Evolutionary conservation across 2,329 filamentous ascomycete species (phyloP), one percentile per base, ranked within the genome.

Genomic region (Rosellinia necatrix): DNA sequence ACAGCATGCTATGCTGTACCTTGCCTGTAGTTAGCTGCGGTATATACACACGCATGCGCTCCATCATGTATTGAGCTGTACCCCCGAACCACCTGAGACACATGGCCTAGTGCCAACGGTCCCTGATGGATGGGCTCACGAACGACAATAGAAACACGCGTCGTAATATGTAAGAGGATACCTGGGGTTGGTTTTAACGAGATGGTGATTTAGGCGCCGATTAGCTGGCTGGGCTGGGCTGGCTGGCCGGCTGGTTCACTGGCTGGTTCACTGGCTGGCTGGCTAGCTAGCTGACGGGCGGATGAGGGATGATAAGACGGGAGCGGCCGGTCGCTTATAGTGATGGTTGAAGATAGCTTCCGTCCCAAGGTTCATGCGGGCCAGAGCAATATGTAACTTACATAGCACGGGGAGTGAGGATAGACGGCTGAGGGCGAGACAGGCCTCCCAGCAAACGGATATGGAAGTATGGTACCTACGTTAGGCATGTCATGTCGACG

Each of bases 31-130:
- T 17, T 27, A 51, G 51, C 50, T 48, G 37, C 9, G 27, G 46
- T 51, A 51, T 58, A 21, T 22, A 22, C 51, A 51, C 52, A 38
- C 56, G 48, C 43, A 52, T 44, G 35, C 32, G 48, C 24, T 43
- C n/a, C n/a, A n/a, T n/a, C 42, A 46, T 50, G 49, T 43, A 54
- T 52, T 41, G 47, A 38, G 46, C 56, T 53, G 48, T 60, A 53
- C 53, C 49, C 38, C 52, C 34, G 56, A 47, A 41, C 44, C 34
- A 55, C 56, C 53, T 60, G 50, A 60, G 54, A 60, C 58, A 60
- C 58, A 60, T 41, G 50, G 47, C 24, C 50, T 47, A 53, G 56
- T 34, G 44, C 52, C 35, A 51, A 61, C 52, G 34, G 55, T 56
- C 56, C 49, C 58, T 53, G 42, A 41, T 24, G 15, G 24, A 42